Conservation (phyloP, 495 filamentous ascomycete species). For the Cercophora newfieldiana region DNA sequence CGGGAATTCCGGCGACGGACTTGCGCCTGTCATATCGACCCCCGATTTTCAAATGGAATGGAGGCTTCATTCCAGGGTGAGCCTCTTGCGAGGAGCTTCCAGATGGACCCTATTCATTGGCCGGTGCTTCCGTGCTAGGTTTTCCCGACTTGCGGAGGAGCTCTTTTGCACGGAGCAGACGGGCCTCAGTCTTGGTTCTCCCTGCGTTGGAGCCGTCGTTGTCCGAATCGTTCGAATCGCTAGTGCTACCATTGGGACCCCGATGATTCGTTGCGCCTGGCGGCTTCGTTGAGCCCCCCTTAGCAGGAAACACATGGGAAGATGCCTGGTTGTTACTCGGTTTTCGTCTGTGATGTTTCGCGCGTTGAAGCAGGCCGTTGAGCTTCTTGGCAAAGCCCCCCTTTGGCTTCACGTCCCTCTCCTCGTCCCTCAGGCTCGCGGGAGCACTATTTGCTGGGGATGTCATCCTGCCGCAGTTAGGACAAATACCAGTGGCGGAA, state of each 20-base stretch:
- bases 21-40: neutral
- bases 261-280: too few relatives aligned
- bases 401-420: neutral
- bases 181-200: conserved; percentile 19
- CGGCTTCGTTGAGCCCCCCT: too few relatives aligned
- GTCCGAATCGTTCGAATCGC: conserved; percentile 18
- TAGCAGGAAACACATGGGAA: too few relatives aligned
- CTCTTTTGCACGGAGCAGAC: conserved; percentile 27
- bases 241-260: neutral
- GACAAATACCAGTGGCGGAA: conserved; percentile 23
- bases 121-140: neutral
- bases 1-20: neutral
- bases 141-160: conserved; percentile 24
- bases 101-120: conserved; percentile 19
- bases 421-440: conserved; percentile 7
- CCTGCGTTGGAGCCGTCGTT: conserved; percentile 1
- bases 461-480: conserved; percentile 24
- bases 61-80: neutral
- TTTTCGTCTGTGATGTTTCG: conserved; percentile 19
- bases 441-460: conserved; percentile 14
- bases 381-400: conserved; percentile 18
- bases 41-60: neutral
- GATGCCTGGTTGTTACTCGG: conserved; percentile 3
- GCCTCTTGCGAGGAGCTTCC: neutral
- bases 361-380: conserved; percentile 22